Percentiles rank a stretch among this genome's conserved stretches.
phyloP scores from a whole-genome alignment of 768 basidiomycete genomes.

The Leccinellum rugosiceps region DNA sequence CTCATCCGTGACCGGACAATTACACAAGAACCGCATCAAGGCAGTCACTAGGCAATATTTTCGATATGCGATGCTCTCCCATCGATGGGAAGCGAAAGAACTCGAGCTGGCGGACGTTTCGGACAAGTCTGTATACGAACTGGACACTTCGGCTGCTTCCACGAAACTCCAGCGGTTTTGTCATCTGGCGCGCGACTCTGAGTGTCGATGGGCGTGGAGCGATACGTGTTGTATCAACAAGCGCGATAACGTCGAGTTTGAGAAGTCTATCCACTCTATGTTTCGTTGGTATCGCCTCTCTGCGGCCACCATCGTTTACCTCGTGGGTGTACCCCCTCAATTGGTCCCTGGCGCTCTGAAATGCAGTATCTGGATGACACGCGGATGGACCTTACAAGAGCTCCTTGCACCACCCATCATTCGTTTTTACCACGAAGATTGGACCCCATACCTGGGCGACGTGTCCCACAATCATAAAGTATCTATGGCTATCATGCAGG shows the following conservation, averaged over 20 bases:
- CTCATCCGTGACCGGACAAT: constrained; percentile 12
- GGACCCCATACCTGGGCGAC: constrained; percentile 19
- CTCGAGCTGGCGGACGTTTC: constrained; percentile 8
- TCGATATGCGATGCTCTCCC: constrained; percentile 23
- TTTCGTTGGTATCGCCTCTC: constrained; percentile 19
- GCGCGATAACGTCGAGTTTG: constrained; percentile 15
- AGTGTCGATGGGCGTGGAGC: constrained; percentile 22
- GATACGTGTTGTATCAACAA: constrained; percentile 27
- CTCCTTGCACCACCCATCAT: constrained; percentile 20
- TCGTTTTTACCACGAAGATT: constrained; percentile 21
- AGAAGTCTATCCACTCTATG: constrained; percentile 19
- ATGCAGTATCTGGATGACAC: constrained; percentile 18
- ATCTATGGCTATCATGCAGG: constrained; percentile 12
- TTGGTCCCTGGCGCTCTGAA: constrained; percentile 8
- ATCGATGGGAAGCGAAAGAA: constrained; percentile 19
- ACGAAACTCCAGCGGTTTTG: constrained; percentile 20
- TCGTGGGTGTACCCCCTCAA: constrained; percentile 9
- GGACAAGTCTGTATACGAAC: constrained; percentile 8
- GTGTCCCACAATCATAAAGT: constrained; percentile 16
- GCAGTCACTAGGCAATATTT: constrained; percentile 4
- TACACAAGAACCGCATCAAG: constrained; percentile 4
- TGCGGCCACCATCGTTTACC: constrained; percentile 20
- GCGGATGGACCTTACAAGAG: constrained; percentile 25
- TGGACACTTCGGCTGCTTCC: constrained; percentile 5
- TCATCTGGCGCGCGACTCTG: constrained; percentile 3